Percentiles rank a stretch among this genome's conserved stretches.
Conservation (phyloP, 2,329 filamentous ascomycete species). For the Sphaerulina musiva region DNA sequence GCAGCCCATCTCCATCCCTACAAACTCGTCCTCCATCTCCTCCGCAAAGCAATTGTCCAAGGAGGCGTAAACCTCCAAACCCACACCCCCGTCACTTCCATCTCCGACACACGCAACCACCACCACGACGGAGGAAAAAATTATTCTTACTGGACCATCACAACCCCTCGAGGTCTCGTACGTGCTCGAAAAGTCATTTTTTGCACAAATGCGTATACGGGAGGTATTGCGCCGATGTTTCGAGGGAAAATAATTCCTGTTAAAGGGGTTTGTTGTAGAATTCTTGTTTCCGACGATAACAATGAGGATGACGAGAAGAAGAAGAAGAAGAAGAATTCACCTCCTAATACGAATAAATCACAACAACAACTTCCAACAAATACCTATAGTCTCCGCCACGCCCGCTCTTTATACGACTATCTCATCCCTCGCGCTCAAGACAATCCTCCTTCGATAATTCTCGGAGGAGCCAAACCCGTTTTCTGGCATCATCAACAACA, state of each 20-base stretch:
- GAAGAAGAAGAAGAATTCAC: too few relatives aligned
- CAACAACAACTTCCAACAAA: not conserved
- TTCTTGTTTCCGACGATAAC: not conserved
- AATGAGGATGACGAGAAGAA: too few relatives aligned
- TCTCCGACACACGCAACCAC: slow-evolving; percentile 4
- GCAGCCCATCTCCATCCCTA: slow-evolving; percentile 19
- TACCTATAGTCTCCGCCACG: not conserved
- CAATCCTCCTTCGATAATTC: not conserved
- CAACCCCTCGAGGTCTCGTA: slow-evolving; percentile 18
- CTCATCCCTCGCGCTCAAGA: not conserved
- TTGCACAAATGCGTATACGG: slow-evolving; percentile 20
- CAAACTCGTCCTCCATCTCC: slow-evolving; percentile 20
- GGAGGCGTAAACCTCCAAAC: slow-evolving; percentile 62
- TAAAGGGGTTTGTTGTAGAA: slow-evolving; percentile 46
- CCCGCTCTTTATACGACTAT: not conserved
- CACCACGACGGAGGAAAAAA: not conserved
- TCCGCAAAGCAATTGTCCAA: slow-evolving; percentile 6
- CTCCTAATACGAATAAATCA: too few relatives aligned
- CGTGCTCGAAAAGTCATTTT: slow-evolving; percentile 30
- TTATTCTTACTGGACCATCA: not conserved
- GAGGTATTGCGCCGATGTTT: slow-evolving; percentile 30
- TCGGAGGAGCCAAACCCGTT: not conserved
- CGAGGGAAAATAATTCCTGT: slow-evolving; percentile 28
- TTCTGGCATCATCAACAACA: slow-evolving; percentile 17
- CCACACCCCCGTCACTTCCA: slow-evolving; percentile 52